phyloP scores from a whole-genome alignment of 2,329 filamentous ascomycete genomes.

The Talaromyces sp. region DNA sequence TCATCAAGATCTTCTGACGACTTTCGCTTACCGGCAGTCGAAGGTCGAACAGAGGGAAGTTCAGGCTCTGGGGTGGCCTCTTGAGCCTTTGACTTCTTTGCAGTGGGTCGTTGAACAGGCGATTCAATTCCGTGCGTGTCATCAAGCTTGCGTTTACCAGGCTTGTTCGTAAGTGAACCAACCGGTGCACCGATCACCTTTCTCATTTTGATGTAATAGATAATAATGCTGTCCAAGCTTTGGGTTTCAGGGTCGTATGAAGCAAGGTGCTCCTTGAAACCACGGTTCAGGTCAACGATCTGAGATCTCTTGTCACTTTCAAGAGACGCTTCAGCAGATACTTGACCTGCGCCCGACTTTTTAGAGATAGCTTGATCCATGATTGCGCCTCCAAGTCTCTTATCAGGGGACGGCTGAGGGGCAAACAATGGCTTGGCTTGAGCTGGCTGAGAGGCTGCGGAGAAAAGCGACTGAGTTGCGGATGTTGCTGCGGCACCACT shows the following conservation, averaged over 20 bases:
- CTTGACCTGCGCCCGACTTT: background rate
- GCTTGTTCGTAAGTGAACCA: constrained; percentile 18
- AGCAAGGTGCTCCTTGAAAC: constrained; percentile 33
- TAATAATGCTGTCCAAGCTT: constrained; percentile 35
- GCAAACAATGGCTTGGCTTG: background rate
- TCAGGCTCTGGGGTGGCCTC: constrained; percentile 4
- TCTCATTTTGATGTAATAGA: constrained; percentile 38
- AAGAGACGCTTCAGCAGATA: background rate
- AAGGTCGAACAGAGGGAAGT: constrained; percentile 13
- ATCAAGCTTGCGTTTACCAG: constrained; percentile 23
- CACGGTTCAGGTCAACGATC: constrained; percentile 30
- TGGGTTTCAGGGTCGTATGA: constrained; percentile 30
- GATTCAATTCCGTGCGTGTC: constrained; percentile 9
- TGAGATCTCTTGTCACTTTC: constrained; percentile 8
- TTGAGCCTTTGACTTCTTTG: constrained; percentile 22
- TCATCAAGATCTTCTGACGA: constrained; percentile 20
- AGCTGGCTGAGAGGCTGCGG: background rate
- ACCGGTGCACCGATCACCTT: constrained; percentile 36
- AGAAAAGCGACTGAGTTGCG: background rate
- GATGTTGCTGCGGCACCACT: background rate
- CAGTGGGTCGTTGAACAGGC: constrained; percentile 4
- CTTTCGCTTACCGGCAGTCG: constrained; percentile 21
- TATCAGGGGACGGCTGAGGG: background rate
- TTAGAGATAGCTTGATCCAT: constrained; percentile 6
- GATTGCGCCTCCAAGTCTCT: constrained; percentile 1